A percentile compares a stretch with the other conserved stretches of the same genome.
Conservation (phyloP, 495 filamentous ascomycete species). For the Symbiotaphrina buchneri region DNA sequence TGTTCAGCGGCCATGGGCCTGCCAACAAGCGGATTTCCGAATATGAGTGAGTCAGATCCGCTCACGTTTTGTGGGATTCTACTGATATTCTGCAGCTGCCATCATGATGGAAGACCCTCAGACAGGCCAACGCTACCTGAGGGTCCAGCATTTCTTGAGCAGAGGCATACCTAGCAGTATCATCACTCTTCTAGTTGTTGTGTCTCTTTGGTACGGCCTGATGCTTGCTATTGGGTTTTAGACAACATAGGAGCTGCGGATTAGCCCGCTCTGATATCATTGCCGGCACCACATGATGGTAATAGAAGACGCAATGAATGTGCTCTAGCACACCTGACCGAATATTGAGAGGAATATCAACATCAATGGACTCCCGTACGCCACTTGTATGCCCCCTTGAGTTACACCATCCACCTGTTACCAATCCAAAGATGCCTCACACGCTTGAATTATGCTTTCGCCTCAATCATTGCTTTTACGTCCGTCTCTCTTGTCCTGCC, state of each 20-base stretch:
- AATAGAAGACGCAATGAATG: too few relatives aligned
- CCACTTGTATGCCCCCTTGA: neutral
- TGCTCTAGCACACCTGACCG: too few relatives aligned
- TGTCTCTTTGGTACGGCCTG: slow-evolving; percentile 68
- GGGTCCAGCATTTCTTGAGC: slow-evolving; percentile 84
- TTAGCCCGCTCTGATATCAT: too few relatives aligned
- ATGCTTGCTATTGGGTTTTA: slow-evolving; percentile 64
- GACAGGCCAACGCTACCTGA: slow-evolving; percentile 75
- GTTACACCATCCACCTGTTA: too few relatives aligned
- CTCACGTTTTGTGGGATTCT: slow-evolving; percentile 1
- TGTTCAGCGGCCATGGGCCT: slow-evolving; percentile 63
- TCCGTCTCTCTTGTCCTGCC: slow-evolving; percentile 37
- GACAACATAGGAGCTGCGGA: too few relatives aligned
- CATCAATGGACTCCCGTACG: neutral
- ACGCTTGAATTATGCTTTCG: neutral
- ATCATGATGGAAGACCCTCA: slow-evolving; percentile 98
- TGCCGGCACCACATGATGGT: too few relatives aligned
- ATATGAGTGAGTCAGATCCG: slow-evolving; percentile 67
- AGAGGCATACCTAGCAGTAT: slow-evolving; percentile 72
- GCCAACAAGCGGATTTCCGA: slow-evolving; percentile 91
- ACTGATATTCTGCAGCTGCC: slow-evolving; percentile 48
- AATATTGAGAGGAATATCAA: too few relatives aligned
- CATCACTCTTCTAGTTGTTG: slow-evolving; percentile 58
- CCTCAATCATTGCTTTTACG: neutral
- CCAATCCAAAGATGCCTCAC: too few relatives aligned